Percentiles rank a stretch among this genome's conserved stretches.
These are phyloP conservation scores for Phytophthora cajani DNA, from an alignment of 352 stramenopile genomes.

Conservation along the genomic window DNA sequence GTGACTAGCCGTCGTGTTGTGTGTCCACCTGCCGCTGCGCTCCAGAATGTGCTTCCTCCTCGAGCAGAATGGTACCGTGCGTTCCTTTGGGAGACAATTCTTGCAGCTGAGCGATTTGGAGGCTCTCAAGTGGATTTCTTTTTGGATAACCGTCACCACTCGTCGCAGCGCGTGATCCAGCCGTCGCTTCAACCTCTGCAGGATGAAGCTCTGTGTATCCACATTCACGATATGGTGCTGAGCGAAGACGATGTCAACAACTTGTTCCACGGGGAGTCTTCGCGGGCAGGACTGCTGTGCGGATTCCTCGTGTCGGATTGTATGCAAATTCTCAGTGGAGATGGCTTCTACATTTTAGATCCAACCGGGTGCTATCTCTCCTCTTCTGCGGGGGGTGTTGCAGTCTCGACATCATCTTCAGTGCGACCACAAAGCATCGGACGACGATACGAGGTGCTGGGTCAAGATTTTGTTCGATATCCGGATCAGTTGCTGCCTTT, in stretches of 20 bases:
- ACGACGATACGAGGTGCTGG: slow-evolving; percentile 67
- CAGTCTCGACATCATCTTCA: slow-evolving; percentile 10
- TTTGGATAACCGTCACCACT: slow-evolving; percentile 69
- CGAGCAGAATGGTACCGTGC: slow-evolving; percentile 46
- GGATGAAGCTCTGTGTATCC: slow-evolving; percentile 71
- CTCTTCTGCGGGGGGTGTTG: slow-evolving; percentile 19
- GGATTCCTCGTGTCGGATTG: slow-evolving; percentile 77
- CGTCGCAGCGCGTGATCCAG: slow-evolving; percentile 70
- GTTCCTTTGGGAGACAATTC: slow-evolving; percentile 67
- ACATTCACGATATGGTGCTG: slow-evolving; percentile 69
- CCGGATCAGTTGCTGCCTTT: slow-evolving; percentile 81
- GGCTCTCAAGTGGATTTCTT: slow-evolving; percentile 73
- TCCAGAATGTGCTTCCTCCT: slow-evolving; percentile 54
- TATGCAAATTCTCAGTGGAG: slow-evolving; percentile 79
- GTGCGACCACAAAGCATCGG: slow-evolving; percentile 32
- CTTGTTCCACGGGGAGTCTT: slow-evolving; percentile 59
- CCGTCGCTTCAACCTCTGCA: slow-evolving; percentile 78
- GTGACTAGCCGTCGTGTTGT: slow-evolving; percentile 55
- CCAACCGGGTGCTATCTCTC: slow-evolving; percentile 59
- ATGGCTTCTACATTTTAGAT: slow-evolving; percentile 83
- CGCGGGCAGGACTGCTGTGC: slow-evolving; percentile 57
- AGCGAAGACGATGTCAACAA: slow-evolving; percentile 58
- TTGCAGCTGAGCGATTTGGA: slow-evolving; percentile 59
- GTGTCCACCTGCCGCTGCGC: slow-evolving; percentile 45
- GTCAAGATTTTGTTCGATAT: slow-evolving; percentile 70